A percentile compares a stretch with the other conserved stretches of the same genome.
Evolutionary conservation across 257 asterid species (phyloP).

Genomic region (Forsythia viridissima): DNA sequence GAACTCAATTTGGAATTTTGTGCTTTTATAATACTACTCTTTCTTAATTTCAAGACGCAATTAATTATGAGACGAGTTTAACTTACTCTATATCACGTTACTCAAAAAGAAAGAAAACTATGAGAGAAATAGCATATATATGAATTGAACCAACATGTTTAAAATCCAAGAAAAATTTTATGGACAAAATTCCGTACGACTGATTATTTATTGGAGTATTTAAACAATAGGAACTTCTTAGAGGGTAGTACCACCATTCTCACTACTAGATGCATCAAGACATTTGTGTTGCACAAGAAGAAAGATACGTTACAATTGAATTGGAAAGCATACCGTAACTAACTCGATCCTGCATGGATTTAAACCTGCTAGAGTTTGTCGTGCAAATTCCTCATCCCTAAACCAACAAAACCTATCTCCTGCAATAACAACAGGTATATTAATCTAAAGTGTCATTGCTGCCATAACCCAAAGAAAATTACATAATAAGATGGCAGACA

Average conservation of each 20-base stretch:
- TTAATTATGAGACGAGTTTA: neutral
- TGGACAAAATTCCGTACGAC: too few species aligned
- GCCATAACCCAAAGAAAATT: too few species aligned
- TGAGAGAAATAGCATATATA: neutral
- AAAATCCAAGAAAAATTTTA: neutral
- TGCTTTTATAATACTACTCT: neutral
- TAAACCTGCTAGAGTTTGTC: conserved; percentile 76
- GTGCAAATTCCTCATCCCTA: conserved; percentile 68
- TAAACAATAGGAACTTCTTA: neutral
- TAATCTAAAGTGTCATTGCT: neutral
- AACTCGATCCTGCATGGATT: conserved; percentile 59
- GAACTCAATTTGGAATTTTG: neutral
- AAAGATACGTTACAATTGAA: neutral
- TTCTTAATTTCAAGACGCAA: neutral
- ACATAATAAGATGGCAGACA: too few species aligned
- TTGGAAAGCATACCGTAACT: conserved; percentile 48
- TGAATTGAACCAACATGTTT: too few species aligned
- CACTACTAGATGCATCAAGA: neutral
- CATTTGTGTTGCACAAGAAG: neutral
- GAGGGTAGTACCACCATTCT: neutral
- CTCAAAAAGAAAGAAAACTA: neutral
- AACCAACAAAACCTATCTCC: conserved; percentile 74
- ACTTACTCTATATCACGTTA: neutral
- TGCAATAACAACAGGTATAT: conserved; percentile 6
- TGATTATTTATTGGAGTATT: neutral